Conservation (phyloP, 169 alveolate genomes). For the Sarcocystis neurona region DNA sequence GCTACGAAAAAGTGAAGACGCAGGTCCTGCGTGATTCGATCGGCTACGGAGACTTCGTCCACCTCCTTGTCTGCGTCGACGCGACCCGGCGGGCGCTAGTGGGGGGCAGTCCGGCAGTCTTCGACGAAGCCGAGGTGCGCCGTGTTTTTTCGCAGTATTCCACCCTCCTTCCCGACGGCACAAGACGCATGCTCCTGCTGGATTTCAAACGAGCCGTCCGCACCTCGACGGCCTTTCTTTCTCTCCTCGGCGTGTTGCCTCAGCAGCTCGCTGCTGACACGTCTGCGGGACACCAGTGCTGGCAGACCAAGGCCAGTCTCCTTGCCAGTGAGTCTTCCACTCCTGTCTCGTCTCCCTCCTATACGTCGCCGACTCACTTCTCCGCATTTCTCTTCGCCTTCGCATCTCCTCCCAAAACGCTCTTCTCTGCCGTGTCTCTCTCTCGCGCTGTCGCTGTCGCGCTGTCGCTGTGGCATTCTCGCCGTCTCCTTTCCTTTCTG, state of each 20-base stretch:
- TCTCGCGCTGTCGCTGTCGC: too few species aligned
- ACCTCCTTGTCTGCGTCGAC: conserved; percentile 48
- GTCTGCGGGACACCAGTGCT: conserved; percentile 36
- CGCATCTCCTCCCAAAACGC: too few species aligned
- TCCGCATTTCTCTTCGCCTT: too few species aligned
- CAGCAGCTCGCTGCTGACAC: conserved; percentile 34
- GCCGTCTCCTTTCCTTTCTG: too few species aligned
- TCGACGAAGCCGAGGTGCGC: conserved; percentile 46
- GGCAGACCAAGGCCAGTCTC: not conserved
- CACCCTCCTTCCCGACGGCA: conserved; percentile 58
- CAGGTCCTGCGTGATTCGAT: conserved; percentile 31
- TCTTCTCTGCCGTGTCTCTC: too few species aligned
- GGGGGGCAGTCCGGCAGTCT: conserved; percentile 43
- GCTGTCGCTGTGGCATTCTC: too few species aligned
- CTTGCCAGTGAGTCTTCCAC: not conserved
- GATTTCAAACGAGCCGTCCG: conserved; percentile 61
- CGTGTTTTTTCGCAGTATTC: conserved; percentile 49
- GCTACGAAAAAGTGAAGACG: not conserved
- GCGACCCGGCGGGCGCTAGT: conserved; percentile 57
- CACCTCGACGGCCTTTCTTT: conserved; percentile 49
- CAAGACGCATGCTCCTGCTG: conserved; percentile 57
- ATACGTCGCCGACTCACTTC: too few species aligned
- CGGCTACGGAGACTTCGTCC: conserved; percentile 61
- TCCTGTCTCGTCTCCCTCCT: not conserved
- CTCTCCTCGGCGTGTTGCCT: conserved; percentile 57